Evolutionary conservation across 2,329 filamentous ascomycete genomes (phyloP), one percentile per base, ranked within the genome.

Genomic region (Mycosphaerella arachidis): DNA sequence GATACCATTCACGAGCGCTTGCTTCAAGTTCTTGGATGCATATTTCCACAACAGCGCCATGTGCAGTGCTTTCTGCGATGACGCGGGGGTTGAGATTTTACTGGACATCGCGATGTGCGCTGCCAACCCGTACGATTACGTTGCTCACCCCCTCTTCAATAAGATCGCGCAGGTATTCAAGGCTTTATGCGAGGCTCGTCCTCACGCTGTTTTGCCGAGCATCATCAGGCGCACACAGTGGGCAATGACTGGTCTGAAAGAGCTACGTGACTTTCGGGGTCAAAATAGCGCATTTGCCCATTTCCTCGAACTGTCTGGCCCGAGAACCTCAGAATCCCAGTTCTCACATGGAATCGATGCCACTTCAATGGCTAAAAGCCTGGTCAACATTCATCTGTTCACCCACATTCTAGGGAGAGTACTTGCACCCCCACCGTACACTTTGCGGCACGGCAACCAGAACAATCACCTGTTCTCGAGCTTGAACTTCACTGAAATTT

Each of bases 401-500:
- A 85, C 92, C 43, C 87, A 87, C 66, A 86, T 91, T 24, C 60
- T 96, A 90, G 69, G 68, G 9, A 65, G 70, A 45, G 66, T 66
- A 1, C 55, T 72, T 12, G 62, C 68, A 30, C 66, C 70, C 6
- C 69, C 69, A 27, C 48, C 55, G n/a, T 70, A 70, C 61, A 65
- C 63, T 52, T 58, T 65, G 33, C 66, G 68, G 27, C 70, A 73
- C 57, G 63, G 86, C 50, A 76, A 79, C 56, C 82, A 84, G 24
- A 83, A 84, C 56, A 83, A 91, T 59, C 84, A 86, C 29, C 79
- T 88, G 10, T 89, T 97, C 68, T 86, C 84, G 57, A 83, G 86
- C 29, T 83, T 95, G 67, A 96, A 96, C 70, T 82, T 96, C 24
- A 91, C 87, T 33, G 93, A 97, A 72, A 87, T 91, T 72, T 96